phyloP scores from a whole-genome alignment of 1,284 basidiomycete genomes.

The Boletus semigastroideus region DNA sequence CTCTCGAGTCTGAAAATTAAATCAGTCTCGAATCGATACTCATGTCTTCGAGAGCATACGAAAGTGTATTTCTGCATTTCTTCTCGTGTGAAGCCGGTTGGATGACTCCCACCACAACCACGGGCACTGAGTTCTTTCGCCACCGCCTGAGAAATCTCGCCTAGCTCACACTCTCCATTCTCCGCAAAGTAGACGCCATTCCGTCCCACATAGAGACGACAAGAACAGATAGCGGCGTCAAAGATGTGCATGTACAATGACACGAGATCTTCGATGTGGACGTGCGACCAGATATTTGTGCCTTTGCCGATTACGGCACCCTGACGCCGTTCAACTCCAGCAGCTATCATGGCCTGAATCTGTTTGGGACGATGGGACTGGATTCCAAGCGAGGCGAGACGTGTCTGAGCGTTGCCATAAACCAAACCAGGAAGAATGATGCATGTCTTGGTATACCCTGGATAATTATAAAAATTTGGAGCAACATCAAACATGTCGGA shows the following conservation, averaged over 20 bases:
- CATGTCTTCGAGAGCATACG: slow-evolving; percentile 14
- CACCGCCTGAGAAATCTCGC: slow-evolving; percentile 22
- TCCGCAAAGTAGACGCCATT: slow-evolving; percentile 37
- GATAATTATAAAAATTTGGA: background rate
- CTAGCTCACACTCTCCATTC: slow-evolving; percentile 28
- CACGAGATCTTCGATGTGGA: slow-evolving; percentile 35
- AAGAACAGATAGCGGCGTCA: slow-evolving; percentile 30
- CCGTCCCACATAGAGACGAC: slow-evolving; percentile 23
- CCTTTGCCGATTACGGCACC: slow-evolving; percentile 36
- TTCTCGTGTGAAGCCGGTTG: slow-evolving; percentile 29
- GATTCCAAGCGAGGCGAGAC: slow-evolving; percentile 30
- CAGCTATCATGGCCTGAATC: slow-evolving; percentile 29
- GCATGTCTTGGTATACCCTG: slow-evolving; percentile 33
- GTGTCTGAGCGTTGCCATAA: slow-evolving; percentile 31
- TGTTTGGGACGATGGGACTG: slow-evolving; percentile 29
- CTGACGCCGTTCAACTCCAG: slow-evolving; percentile 29
- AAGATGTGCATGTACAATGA: slow-evolving; percentile 33
- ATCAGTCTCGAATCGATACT: background rate
- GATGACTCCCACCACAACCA: slow-evolving; percentile 25
- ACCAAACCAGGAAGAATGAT: slow-evolving; percentile 35
- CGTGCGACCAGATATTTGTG: slow-evolving; percentile 34
- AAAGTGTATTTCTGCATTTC: slow-evolving; percentile 31
- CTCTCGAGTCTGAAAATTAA: slow-evolving; percentile 27
- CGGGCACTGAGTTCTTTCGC: slow-evolving; percentile 23
- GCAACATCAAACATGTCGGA: background rate